Base-by-base conservation (phyloP, 2,329 filamentous ascomycete genomes). In the Alternaria angustiovoidea region DNA sequence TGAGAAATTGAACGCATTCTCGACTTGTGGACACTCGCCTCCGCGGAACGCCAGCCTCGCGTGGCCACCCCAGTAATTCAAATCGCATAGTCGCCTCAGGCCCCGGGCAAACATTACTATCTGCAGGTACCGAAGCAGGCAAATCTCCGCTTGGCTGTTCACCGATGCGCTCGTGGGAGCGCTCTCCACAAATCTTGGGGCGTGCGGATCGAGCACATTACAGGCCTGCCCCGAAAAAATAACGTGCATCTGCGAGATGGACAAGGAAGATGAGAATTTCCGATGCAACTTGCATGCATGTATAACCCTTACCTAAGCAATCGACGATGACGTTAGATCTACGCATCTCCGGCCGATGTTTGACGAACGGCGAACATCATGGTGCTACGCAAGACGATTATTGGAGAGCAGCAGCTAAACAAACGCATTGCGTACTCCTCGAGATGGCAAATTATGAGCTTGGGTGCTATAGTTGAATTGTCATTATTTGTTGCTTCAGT, bases 1-100 rank as follows among this genome's bases (percentile, higher is more conserved):
- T 63, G 63, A 65, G 53, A 54, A 65, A 63, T 61, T 32, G 16
- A 52, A 38, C 61, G 22, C 28, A 32, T 32, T 59, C 48, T 57
- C 47, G 51, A 43, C 54, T 38, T 59, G 43, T 59, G 42, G 54
- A 39, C 51, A 41, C 28, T 49, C 34, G 30, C 26, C 51, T 63
- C 63, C 60, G 63, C 63, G 63, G 63, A 61, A 48, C 39, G 16
- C 6, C 24, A 51, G 28, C 24, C 51, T 61, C 42, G 51, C 57
- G 57, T 54, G 43, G 46, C 38, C 20, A 24, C 39, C n/a, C 51
- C 34, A 36, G 38, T 28, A 22, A 54, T 38, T 42, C 51, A n/a
- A 57, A 43, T 57, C 7, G 46, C 32, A 36, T 20, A 11, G 22
- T 28, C 7, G 42, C 42, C 46, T 36, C 46, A 38, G 20, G 20